Evolutionary conservation across 495 filamentous ascomycete genomes (phyloP), one percentile per base, ranked within the genome.

Genomic region (Lasiosphaeria miniovina): DNA sequence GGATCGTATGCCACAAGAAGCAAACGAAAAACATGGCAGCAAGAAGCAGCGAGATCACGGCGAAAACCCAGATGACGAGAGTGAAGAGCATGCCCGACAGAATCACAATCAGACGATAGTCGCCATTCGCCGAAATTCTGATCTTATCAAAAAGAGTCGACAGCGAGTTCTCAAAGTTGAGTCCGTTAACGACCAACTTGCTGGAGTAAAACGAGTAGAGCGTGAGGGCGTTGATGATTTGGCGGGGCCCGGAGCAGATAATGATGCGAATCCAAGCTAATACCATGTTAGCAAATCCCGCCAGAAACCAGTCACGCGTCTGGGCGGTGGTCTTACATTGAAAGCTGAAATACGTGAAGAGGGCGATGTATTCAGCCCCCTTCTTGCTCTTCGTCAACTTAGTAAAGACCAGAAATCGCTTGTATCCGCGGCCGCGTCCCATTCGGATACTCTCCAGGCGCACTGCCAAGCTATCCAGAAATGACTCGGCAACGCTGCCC

Each of bases 331-430:
- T 71, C 84, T 75, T 71, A 90, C 90, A 87, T 77, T 97, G 88
- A 70, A 97, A 97, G 15, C 88, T 88, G 73, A 97, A 98, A 68
- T 96, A 96, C 36, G 90, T 88, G 67, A 96, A 96, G 3, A 98
- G 80, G 10, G 93, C 94, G 45, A 96, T 80, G 70, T 96, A 96
- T 70, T 97, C 93, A 35, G 86, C 84, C 10, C 91, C 91, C 70
- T 96, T 93, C 69, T 88, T 91, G 72, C 88, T 90, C 70, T 93
- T 92, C 1, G 94, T 96, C 74, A 98, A 76, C 63, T 91, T 90
- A 6, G 92, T 85, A 68, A 96, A 98, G 49, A 98, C 92, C 15
- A 97, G 76, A 68, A 97, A 98, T 36, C 93, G 81, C 62, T 82
- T 86, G 85, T 87, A 98, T 36, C 94, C 83, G 35, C 85, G 84